phyloP scores from a whole-genome alignment of 2,329 filamentous ascomycete genomes.

The Calonectria leucothoes region DNA sequence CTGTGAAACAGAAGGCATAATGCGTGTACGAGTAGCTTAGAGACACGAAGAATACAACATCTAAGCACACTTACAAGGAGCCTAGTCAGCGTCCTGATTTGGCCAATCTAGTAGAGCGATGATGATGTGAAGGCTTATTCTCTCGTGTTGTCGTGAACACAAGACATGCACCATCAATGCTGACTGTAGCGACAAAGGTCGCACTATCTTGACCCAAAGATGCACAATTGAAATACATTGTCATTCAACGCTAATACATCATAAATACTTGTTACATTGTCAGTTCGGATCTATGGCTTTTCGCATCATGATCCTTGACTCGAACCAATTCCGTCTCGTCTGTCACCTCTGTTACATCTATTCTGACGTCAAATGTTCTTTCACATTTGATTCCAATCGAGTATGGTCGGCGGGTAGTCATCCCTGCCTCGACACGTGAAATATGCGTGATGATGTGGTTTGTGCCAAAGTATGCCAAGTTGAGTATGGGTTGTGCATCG shows the following conservation, averaged over 20 bases:
- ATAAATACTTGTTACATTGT: background rate
- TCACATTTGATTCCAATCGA: background rate
- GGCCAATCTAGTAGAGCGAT: too few species aligned
- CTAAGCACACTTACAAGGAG: background rate
- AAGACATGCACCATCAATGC: background rate
- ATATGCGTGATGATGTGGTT: background rate
- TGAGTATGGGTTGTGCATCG: background rate
- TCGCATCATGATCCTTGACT: background rate
- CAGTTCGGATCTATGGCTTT: background rate
- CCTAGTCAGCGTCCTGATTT: background rate
- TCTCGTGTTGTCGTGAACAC: background rate
- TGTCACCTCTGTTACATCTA: background rate
- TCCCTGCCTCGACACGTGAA: background rate
- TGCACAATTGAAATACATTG: too few species aligned
- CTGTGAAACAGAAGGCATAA: background rate
- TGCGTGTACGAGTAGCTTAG: background rate
- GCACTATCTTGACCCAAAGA: too few species aligned
- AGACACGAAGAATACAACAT: background rate
- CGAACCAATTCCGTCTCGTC: background rate
- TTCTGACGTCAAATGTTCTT: background rate
- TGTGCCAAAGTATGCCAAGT: background rate
- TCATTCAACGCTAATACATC: too few species aligned
- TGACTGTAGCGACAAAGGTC: too few species aligned
- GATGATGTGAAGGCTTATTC: background rate
- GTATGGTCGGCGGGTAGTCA: background rate